A percentile compares a stretch with the other conserved stretches of the same genome.
phyloP scores from a whole-genome alignment of 768 basidiomycete species.

The Rhodotorula taiwanensis region DNA sequence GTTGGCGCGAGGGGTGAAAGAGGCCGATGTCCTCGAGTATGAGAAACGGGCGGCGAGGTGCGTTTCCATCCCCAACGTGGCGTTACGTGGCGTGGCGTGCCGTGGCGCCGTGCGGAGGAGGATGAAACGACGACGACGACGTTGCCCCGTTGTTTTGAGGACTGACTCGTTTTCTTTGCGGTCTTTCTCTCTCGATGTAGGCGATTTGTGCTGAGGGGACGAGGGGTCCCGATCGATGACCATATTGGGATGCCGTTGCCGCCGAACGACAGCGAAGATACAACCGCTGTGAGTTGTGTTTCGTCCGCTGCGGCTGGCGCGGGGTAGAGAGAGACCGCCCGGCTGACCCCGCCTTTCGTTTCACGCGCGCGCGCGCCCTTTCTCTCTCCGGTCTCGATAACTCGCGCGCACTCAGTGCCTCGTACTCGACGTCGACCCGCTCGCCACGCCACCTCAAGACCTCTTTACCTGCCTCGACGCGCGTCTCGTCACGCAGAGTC shows the following conservation, averaged over 20 bases:
- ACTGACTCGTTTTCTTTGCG: not conserved
- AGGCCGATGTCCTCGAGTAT: not conserved
- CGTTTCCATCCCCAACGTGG: too few species aligned
- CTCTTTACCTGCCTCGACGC: conserved; percentile 16
- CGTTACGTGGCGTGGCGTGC: too few species aligned
- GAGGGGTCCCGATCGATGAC: not conserved
- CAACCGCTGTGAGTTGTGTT: not conserved
- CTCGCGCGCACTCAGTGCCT: too few species aligned
- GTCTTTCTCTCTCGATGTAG: conserved; percentile 14
- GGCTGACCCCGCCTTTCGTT: too few species aligned
- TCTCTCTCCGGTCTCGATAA: too few species aligned
- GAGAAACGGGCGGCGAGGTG: not conserved
- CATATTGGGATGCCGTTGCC: conserved; percentile 3
- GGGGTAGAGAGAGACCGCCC: too few species aligned
- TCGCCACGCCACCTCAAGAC: not conserved
- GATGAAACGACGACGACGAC: too few species aligned
- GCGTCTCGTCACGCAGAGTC: not conserved
- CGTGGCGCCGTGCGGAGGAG: too few species aligned
- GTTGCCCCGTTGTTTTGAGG: too few species aligned
- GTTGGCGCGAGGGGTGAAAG: not conserved
- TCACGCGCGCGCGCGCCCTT: too few species aligned
- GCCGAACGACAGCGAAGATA: not conserved
- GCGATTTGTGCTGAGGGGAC: conserved; percentile 4
- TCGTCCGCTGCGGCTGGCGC: too few species aligned
- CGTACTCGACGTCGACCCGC: not conserved